These are phyloP conservation scores for Hibiscus syriacus DNA, from an alignment of 345 rosid genomes.

Conservation along the genomic window DNA sequence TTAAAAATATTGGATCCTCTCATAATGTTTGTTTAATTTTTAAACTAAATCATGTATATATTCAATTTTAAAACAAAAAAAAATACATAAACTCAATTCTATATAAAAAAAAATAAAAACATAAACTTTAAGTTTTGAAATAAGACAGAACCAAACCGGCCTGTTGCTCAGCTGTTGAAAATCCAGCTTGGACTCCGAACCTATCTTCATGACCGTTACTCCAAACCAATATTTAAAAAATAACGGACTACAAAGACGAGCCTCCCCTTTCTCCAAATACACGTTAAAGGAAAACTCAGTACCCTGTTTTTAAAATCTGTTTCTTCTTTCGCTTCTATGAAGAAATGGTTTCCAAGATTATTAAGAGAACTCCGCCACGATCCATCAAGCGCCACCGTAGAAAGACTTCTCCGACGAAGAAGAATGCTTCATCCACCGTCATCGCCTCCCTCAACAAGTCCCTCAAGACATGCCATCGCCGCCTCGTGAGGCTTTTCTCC, in stretches of 20 bases:
- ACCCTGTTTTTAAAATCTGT: constrained; percentile 4
- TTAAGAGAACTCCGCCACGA: constrained; percentile 40
- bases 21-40: no score
- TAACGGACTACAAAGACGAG: background rate
- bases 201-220: constrained; percentile 50
- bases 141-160: no score
- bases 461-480: constrained; percentile 48
- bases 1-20: no score
- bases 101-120: no score
- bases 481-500: constrained; percentile 56
- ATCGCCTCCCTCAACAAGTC: constrained; percentile 58
- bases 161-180: no score
- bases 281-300: background rate
- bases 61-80: no score
- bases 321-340: background rate
- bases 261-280: background rate
- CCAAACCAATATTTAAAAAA: constrained; percentile 50
- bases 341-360: constrained; percentile 50
- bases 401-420: constrained; percentile 26
- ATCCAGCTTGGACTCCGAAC: constrained; percentile 48
- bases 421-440: constrained; percentile 30
- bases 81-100: no score
- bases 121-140: no score
- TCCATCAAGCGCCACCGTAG: constrained; percentile 32
- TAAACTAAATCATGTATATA: no score